Conservation (phyloP, 306 rosid species). For the Elaeagnus macrophylla region DNA sequence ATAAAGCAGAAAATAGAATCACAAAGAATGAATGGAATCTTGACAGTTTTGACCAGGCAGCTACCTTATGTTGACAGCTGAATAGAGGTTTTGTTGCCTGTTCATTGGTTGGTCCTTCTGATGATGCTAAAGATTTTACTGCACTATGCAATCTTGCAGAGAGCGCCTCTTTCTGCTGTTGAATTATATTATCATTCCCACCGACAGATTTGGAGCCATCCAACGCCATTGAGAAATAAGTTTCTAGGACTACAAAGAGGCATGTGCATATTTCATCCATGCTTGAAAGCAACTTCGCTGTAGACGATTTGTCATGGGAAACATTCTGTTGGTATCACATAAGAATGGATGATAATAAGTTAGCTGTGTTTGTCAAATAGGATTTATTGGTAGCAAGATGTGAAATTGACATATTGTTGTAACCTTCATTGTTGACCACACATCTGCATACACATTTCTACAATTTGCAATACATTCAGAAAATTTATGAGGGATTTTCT, state of each 20-base stretch:
- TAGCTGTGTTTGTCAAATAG: slow-evolving; percentile 13
- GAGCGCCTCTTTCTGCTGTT: slow-evolving; percentile 41
- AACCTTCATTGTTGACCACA: slow-evolving; percentile 59
- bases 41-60: slow-evolving; percentile 45
- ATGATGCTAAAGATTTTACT: slow-evolving; percentile 40
- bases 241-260: slow-evolving; percentile 56
- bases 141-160: slow-evolving; percentile 45
- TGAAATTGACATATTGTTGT: slow-evolving; percentile 13
- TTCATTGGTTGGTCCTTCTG: slow-evolving; percentile 34
- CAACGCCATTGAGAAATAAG: slow-evolving; percentile 31
- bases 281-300: slow-evolving; percentile 44
- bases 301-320: slow-evolving; percentile 36
- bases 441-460: slow-evolving; percentile 54
- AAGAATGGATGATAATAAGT: slow-evolving; percentile 9
- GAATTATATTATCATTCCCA: slow-evolving; percentile 28
- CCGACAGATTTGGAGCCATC: slow-evolving; percentile 24
- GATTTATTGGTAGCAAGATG: slow-evolving; percentile 14
- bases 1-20: slow-evolving; percentile 30
- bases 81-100: slow-evolving; percentile 26
- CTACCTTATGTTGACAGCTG: slow-evolving; percentile 64
- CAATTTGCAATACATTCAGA: slow-evolving; percentile 44
- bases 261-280: slow-evolving; percentile 51
- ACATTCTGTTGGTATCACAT: slow-evolving; percentile 33
- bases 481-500: slow-evolving; percentile 41
- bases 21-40: slow-evolving; percentile 45